Percentiles rank a stretch among this genome's conserved stretches.
These are phyloP conservation scores for Raphanus raphanistrum DNA, from an alignment of 345 rosid species.

Conservation along the genomic window DNA sequence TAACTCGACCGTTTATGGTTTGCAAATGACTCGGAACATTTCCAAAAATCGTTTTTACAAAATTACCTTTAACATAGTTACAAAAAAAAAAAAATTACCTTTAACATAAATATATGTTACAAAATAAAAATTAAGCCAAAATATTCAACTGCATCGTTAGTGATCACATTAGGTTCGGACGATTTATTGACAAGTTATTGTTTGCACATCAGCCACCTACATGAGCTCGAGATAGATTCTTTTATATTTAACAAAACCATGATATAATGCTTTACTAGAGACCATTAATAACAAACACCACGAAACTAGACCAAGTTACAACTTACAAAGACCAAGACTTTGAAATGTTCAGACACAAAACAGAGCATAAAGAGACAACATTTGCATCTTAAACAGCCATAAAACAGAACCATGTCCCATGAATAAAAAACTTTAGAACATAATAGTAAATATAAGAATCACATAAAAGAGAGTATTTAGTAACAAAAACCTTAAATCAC, in stretches of 20 bases:
- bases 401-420: constrained; percentile 21
- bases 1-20: not conserved
- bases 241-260: constrained; percentile 4
- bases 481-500: not conserved
- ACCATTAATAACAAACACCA: constrained; percentile 9
- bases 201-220: not conserved
- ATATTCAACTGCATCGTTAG: not conserved
- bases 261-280: constrained; percentile 21
- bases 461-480: constrained; percentile 15
- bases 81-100: not conserved
- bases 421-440: constrained; percentile 13
- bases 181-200: not conserved
- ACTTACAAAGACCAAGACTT: constrained; percentile 14
- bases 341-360: constrained; percentile 16
- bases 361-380: not conserved
- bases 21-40: not conserved
- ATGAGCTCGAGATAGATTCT: not conserved
- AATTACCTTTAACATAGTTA: not conserved
- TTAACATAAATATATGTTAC: not conserved
- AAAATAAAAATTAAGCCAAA: not conserved
- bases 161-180: not conserved
- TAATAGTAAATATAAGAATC: constrained; percentile 3
- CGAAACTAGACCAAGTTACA: constrained; percentile 29
- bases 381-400: not conserved
- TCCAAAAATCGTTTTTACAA: not conserved